These are phyloP conservation scores for Blastobotrys petasosporus DNA, from an alignment of 1,139 yeast genomes.

Conservation along the genomic window DNA sequence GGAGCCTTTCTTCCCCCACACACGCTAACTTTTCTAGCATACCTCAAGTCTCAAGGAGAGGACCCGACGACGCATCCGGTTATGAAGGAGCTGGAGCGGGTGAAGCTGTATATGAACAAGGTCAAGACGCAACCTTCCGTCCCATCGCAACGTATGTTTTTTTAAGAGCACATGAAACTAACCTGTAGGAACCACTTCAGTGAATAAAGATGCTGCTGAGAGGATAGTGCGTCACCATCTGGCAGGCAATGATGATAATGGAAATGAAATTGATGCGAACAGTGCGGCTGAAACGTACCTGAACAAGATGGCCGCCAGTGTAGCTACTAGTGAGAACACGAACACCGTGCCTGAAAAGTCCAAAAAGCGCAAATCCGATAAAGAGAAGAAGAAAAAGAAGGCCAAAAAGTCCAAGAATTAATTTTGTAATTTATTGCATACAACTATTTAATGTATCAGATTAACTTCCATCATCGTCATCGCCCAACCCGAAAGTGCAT, in stretches of 20 bases:
- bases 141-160: slow-evolving; percentile 4
- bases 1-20: slow-evolving; percentile 8
- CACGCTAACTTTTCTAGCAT: slow-evolving; percentile 36
- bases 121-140: slow-evolving; percentile 41
- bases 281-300: slow-evolving; percentile 9
- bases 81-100: slow-evolving; percentile 63
- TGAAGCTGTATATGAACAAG: slow-evolving; percentile 62
- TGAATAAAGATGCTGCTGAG: slow-evolving; percentile 39
- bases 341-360: slow-evolving; percentile 3
- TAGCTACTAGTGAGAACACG: neutral
- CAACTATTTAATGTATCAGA: no score
- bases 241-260: slow-evolving; percentile 25
- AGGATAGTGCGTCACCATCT: slow-evolving; percentile 44
- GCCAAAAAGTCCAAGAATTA: slow-evolving; percentile 4
- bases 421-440: no score
- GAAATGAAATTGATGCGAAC: slow-evolving; percentile 4
- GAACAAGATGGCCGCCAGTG: slow-evolving; percentile 12
- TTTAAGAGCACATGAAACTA: slow-evolving; percentile 1
- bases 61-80: slow-evolving; percentile 57
- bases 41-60: slow-evolving; percentile 55
- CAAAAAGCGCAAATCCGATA: neutral
- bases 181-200: slow-evolving; percentile 11
- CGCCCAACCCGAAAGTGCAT: neutral
- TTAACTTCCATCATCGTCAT: no score
- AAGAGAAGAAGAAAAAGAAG: slow-evolving; percentile 1